Conservation (phyloP, 768 basidiomycete species). For the Tylopilus felleus region DNA sequence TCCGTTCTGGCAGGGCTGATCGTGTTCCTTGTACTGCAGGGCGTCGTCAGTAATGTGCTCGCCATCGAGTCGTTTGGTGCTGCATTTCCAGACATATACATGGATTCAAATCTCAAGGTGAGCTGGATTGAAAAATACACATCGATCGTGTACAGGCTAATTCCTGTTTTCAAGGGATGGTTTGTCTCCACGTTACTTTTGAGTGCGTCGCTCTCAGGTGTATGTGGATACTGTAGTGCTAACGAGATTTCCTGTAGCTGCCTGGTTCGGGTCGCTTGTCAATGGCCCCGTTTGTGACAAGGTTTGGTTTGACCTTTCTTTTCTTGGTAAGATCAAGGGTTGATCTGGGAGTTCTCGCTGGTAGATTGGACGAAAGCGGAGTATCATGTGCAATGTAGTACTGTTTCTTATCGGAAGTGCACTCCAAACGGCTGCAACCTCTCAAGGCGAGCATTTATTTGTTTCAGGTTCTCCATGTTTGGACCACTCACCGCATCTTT, state of each 20-base stretch:
- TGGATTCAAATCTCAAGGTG: constrained; percentile 27
- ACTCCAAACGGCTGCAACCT: constrained; percentile 30
- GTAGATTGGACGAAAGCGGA: constrained; percentile 29
- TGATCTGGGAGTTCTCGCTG: not conserved
- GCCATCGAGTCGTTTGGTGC: constrained; percentile 34
- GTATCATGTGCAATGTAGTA: constrained; percentile 27
- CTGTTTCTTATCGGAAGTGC: constrained; percentile 30
- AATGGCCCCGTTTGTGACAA: constrained; percentile 34
- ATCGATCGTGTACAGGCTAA: not conserved
- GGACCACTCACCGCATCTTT: not conserved
- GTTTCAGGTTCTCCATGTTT: not conserved
- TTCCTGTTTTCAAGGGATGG: constrained; percentile 24
- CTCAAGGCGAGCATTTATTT: constrained; percentile 10
- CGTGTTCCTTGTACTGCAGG: constrained; percentile 10
- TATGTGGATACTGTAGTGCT: not conserved
- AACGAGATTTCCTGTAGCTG: constrained; percentile 19
- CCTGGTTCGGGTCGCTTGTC: constrained; percentile 28
- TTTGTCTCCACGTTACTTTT: constrained; percentile 29
- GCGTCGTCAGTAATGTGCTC: constrained; percentile 32
- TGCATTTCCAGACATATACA: constrained; percentile 31
- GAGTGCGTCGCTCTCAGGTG: constrained; percentile 16
- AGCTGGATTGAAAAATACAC: not conserved
- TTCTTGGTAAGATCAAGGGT: not conserved
- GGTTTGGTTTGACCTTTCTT: constrained; percentile 4
- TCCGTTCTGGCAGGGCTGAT: not conserved